These are phyloP conservation scores for Polyporus tsugae DNA, from an alignment of 1,284 basidiomycete species.

Conservation along the genomic window DNA sequence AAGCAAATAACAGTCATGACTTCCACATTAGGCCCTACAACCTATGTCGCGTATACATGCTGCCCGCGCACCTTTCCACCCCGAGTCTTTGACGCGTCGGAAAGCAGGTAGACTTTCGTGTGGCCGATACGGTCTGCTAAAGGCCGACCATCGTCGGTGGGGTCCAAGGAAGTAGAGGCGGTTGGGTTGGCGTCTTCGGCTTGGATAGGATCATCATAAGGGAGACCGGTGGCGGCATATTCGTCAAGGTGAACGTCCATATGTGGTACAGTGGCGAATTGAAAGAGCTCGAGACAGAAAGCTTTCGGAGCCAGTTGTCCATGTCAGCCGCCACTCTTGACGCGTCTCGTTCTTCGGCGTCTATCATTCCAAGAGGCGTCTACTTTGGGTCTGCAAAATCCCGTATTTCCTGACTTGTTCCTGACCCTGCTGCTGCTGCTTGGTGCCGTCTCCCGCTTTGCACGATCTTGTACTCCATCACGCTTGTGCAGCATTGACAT, in stretches of 20 bases:
- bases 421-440: too few relatives aligned
- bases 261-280: slow-evolving; percentile 14
- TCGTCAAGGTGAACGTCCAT: slow-evolving; percentile 48
- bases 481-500: slow-evolving; percentile 41
- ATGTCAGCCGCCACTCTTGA: too few relatives aligned
- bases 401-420: too few relatives aligned
- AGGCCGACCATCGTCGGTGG: slow-evolving; percentile 33
- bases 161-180: slow-evolving; percentile 44
- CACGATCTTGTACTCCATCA: not conserved
- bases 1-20: slow-evolving; percentile 38
- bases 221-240: slow-evolving; percentile 35
- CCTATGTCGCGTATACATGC: slow-evolving; percentile 42
- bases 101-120: slow-evolving; percentile 74
- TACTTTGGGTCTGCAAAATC: too few relatives aligned
- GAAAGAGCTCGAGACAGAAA: not conserved
- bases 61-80: slow-evolving; percentile 75
- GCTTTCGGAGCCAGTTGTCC: not conserved
- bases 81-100: slow-evolving; percentile 62
- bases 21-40: slow-evolving; percentile 57
- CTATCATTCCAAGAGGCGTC: not conserved
- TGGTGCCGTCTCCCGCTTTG: not conserved
- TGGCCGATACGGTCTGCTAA: slow-evolving; percentile 72
- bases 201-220: slow-evolving; percentile 61
- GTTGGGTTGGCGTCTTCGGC: slow-evolving; percentile 52
- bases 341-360: not conserved